Base-by-base conservation (phyloP, 2,329 filamentous ascomycete genomes). In the Dothideomycetes sp. region DNA sequence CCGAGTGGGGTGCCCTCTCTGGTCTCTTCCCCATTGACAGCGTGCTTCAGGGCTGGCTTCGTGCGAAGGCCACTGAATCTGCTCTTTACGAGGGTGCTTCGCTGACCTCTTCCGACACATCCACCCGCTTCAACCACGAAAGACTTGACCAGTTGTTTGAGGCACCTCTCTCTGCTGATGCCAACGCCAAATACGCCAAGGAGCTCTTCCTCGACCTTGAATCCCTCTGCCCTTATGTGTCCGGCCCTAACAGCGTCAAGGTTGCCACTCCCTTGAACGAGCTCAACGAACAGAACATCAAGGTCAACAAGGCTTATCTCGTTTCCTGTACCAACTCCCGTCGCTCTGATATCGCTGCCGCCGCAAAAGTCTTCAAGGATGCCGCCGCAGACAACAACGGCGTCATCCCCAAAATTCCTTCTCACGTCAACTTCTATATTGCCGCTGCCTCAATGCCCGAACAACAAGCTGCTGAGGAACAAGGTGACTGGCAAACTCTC, bases 241-340 rank as follows among this genome's bases (percentile, higher is more conserved):
- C 87, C 0, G 88, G 89, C 0, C 89, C 89, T 1, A 94, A 95
- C 64, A 88, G 83, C 0, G 86, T 94, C 54, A 95, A 95, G 62
- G 67, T 94, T 0, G 78, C 82, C 0, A 94, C 80, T 0, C 85
- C 89, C 0, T 62, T 96, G 1, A 64, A 68, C 4, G 77, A 89
- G 22, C 74, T 96, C 1, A 81, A 82, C 51, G 57, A 73, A 0
- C 69, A 89, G 56, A 65, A 83, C 48, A 94, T 96, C 58, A 72
- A 76, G 34, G 62, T 96, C 16, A 65, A 95, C 66, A 86, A 83
- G 56, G 87, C 84, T 0, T 95, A 94, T 58, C 69, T 95, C 0
- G 81, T 95, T 0, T 87, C 81, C 0, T 96, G 89, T 68, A 96
- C 89, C 5, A 95, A 95, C 64, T 80, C 77, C 0, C 72, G 89